These are phyloP conservation scores for Syncephalastrum racemosum DNA, from an alignment of 371 early-diverging fungal genomes.

Conservation along the genomic window DNA sequence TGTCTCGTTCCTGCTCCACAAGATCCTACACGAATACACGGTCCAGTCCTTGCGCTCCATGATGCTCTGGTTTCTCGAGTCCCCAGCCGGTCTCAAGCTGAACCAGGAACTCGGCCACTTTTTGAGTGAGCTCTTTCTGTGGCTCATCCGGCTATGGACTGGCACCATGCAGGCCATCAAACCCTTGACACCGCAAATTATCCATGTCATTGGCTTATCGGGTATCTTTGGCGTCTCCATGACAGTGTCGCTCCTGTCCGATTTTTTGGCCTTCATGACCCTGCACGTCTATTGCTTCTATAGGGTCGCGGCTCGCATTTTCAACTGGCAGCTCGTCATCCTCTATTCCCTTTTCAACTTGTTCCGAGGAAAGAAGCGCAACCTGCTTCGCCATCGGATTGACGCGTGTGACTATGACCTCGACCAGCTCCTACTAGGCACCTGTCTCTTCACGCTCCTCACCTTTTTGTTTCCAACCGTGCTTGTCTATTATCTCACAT, in stretches of 20 bases:
- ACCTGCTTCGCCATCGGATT: conserved; percentile 88
- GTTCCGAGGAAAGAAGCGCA: conserved; percentile 92
- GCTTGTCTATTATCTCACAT: conserved; percentile 89
- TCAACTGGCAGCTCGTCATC: conserved; percentile 86
- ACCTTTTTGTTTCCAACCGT: conserved; percentile 95
- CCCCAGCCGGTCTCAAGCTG: conserved; percentile 96
- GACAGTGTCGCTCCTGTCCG: conserved; percentile 78
- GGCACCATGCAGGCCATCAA: conserved; percentile 59
- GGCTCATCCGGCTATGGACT: conserved; percentile 89
- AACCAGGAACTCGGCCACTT: conserved; percentile 89
- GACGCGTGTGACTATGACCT: conserved; percentile 93
- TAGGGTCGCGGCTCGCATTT: conserved; percentile 87
- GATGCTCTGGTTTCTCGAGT: conserved; percentile 89
- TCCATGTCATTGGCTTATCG: conserved; percentile 72
- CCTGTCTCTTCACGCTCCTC: conserved; percentile 90
- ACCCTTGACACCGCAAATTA: conserved; percentile 64
- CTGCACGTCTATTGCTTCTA: conserved; percentile 94
- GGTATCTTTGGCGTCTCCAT: conserved; percentile 88
- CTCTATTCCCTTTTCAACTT: conserved; percentile 86
- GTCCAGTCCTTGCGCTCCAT: conserved; percentile 67
- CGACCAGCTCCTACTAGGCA: conserved; percentile 93
- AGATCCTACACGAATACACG: conserved; percentile 59
- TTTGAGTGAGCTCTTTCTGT: conserved; percentile 91
- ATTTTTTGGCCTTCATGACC: conserved; percentile 80
- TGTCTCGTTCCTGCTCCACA: conserved; percentile 57